Evolutionary conservation across 768 basidiomycete genomes (phyloP).

Genomic region (Amanita phalloides): DNA sequence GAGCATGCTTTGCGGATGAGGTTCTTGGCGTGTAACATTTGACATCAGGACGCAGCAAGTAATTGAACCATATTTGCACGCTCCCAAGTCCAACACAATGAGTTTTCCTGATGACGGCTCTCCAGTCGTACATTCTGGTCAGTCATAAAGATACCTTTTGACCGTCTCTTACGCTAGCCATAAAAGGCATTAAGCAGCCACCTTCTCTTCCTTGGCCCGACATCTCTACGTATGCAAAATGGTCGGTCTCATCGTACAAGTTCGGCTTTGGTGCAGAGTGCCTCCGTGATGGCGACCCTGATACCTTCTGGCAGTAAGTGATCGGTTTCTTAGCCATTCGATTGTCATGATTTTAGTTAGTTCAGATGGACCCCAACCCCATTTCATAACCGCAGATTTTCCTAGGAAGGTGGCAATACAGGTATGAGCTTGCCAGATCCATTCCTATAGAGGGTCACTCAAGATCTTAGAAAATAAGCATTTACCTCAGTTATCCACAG

Average conservation of each 20-base stretch:
- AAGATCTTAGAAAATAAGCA: slow-evolving; percentile 64
- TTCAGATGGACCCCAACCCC: slow-evolving; percentile 94
- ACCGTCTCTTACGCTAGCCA: neutral
- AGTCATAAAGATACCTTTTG: slow-evolving; percentile 12
- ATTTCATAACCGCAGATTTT: slow-evolving; percentile 92
- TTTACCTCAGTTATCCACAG: slow-evolving; percentile 66
- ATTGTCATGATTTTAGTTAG: slow-evolving; percentile 23
- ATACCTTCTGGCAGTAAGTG: slow-evolving; percentile 97
- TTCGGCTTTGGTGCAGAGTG: slow-evolving; percentile 95
- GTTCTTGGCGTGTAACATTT: neutral
- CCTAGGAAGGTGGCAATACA: slow-evolving; percentile 83
- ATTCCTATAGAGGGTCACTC: neutral
- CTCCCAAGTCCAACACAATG: slow-evolving; percentile 6
- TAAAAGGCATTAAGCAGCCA: slow-evolving; percentile 12
- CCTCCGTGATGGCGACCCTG: slow-evolving; percentile 76
- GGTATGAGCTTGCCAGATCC: slow-evolving; percentile 27
- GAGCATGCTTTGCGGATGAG: slow-evolving; percentile 14
- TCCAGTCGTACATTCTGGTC: slow-evolving; percentile 24
- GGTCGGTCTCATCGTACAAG: slow-evolving; percentile 95
- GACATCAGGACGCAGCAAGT: too few relatives aligned
- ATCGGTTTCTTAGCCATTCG: neutral
- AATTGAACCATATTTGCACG: slow-evolving; percentile 1
- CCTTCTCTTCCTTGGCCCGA: slow-evolving; percentile 65
- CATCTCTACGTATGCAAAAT: slow-evolving; percentile 82
- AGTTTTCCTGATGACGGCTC: slow-evolving; percentile 19